phyloP scores from a whole-genome alignment of 2,329 filamentous ascomycete genomes.

The Colletotrichum simmondsii region DNA sequence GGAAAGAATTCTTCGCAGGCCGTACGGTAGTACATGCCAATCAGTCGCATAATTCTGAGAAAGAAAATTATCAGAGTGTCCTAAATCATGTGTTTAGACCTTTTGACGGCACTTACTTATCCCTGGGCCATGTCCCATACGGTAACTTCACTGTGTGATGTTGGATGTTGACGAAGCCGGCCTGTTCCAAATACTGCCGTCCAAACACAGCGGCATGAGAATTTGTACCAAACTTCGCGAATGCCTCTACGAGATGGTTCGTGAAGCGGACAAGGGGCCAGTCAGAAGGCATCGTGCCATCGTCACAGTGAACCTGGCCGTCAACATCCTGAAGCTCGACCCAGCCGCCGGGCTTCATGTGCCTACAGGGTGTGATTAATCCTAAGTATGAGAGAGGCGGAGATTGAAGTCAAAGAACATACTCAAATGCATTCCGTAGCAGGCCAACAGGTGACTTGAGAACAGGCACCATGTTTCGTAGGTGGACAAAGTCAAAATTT shows the following conservation, averaged over 20 bases:
- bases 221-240: slow-evolving; percentile 49
- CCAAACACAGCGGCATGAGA: slow-evolving; percentile 51
- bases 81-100: too few species aligned
- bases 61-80: neutral
- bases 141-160: slow-evolving; percentile 56
- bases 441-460: slow-evolving; percentile 45
- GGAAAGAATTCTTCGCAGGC: slow-evolving; percentile 55
- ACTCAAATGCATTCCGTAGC: slow-evolving; percentile 44
- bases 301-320: slow-evolving; percentile 50
- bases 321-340: slow-evolving; percentile 59
- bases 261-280: slow-evolving; percentile 48
- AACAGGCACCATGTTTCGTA: slow-evolving; percentile 53
- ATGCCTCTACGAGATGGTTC: slow-evolving; percentile 47
- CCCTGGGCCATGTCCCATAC: slow-evolving; percentile 58
- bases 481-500: slow-evolving; percentile 43
- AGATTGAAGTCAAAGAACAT: neutral
- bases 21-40: slow-evolving; percentile 53
- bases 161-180: slow-evolving; percentile 54
- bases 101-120: slow-evolving; percentile 40
- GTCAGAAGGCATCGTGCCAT: slow-evolving; percentile 46
- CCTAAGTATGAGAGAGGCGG: fast-evolving
- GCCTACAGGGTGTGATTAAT: slow-evolving; percentile 35
- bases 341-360: slow-evolving; percentile 56
- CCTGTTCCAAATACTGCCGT: slow-evolving; percentile 46
- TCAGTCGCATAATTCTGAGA: slow-evolving; percentile 48